Conservation (phyloP, 1,284 basidiomycete species). For the Erythrobasidium hasegawianum region DNA sequence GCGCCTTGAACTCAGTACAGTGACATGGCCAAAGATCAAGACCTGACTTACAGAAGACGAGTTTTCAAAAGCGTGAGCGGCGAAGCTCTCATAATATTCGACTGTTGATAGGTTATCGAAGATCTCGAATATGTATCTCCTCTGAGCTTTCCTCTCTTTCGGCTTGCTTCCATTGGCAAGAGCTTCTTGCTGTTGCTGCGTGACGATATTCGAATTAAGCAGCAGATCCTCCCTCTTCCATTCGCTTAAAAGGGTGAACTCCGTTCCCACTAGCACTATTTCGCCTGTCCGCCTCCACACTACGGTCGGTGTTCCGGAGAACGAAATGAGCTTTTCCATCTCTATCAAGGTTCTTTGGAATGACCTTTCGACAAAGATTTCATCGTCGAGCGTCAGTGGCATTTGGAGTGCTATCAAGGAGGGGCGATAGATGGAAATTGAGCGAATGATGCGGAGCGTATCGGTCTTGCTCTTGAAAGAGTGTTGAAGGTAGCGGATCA, state of each 20-base stretch:
- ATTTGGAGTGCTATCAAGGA: constrained; percentile 94
- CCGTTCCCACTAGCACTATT: constrained; percentile 90
- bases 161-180: not conserved
- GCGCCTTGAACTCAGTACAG: no score
- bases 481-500: constrained; percentile 84
- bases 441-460: constrained; percentile 86
- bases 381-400: constrained; percentile 86
- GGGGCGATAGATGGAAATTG: constrained; percentile 88
- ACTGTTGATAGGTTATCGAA: constrained; percentile 56
- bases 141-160: constrained; percentile 52
- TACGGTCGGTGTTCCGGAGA: constrained; percentile 98
- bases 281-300: constrained; percentile 97
- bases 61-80: constrained; percentile 89
- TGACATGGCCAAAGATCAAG: no score
- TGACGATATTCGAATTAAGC: not conserved
- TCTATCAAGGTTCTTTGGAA: constrained; percentile 91
- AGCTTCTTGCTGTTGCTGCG: not conserved
- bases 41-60: constrained; percentile 56
- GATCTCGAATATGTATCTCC: constrained; percentile 78
- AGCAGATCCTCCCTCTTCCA: constrained; percentile 80
- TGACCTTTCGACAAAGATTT: constrained; percentile 90
- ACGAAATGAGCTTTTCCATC: constrained; percentile 92
- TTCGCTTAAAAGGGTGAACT: constrained; percentile 90
- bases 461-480: constrained; percentile 89
- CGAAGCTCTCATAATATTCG: constrained; percentile 93